These are phyloP conservation scores for Fomitopsis palustris DNA, from an alignment of 1,284 basidiomycete genomes.

Conservation along the genomic window DNA sequence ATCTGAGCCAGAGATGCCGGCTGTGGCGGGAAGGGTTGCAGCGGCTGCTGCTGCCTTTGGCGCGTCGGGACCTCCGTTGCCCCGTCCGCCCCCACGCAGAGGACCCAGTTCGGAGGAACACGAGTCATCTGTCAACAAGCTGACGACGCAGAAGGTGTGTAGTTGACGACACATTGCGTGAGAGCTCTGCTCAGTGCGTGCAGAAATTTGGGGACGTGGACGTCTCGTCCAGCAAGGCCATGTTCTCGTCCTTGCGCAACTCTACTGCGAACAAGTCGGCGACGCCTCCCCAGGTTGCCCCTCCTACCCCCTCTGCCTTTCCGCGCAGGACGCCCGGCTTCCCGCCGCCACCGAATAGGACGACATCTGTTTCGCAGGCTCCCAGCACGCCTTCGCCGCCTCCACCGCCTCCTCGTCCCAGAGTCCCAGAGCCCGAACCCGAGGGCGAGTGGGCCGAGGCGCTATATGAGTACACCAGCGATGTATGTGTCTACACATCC, in stretches of 20 bases:
- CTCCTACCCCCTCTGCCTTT: constrained; percentile 48
- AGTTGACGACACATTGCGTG: not conserved
- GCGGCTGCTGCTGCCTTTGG: constrained; percentile 26
- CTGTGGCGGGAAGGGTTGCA: constrained; percentile 26
- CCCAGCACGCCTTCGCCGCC: constrained; percentile 21
- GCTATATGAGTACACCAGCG: constrained; percentile 69
- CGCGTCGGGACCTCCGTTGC: constrained; percentile 11
- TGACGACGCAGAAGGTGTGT: constrained; percentile 28
- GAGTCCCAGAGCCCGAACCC: constrained; percentile 31
- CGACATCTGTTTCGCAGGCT: constrained; percentile 20
- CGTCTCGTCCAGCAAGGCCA: constrained; percentile 47
- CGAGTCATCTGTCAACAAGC: constrained; percentile 11
- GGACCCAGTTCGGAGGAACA: constrained; percentile 13
- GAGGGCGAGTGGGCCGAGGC: constrained; percentile 74
- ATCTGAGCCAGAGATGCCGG: constrained; percentile 13
- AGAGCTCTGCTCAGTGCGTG: not conserved
- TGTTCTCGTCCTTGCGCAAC: constrained; percentile 44
- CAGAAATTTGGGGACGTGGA: constrained; percentile 62
- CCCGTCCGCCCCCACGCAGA: constrained; percentile 24
- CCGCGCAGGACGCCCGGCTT: constrained; percentile 40
- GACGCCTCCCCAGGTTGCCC: constrained; percentile 30
- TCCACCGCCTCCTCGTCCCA: constrained; percentile 22
- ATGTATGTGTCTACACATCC: constrained; percentile 33
- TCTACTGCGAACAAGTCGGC: constrained; percentile 40
- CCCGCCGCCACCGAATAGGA: constrained; percentile 50